A percentile compares a stretch with the other conserved stretches of the same genome.
Evolutionary conservation across 345 rosid genomes (phyloP).

Genomic region (Balakata baccata): DNA sequence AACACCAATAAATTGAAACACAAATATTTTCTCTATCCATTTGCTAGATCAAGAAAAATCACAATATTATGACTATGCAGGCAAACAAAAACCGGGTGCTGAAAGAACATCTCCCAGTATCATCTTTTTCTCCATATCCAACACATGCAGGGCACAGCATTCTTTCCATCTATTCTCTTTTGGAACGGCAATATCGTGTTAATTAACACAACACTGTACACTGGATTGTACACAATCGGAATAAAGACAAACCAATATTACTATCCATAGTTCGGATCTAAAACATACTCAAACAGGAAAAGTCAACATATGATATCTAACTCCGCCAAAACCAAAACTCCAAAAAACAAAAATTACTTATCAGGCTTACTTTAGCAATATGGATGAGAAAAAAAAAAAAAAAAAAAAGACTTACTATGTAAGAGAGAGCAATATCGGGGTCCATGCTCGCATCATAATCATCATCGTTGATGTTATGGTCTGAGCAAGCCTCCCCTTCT

Average conservation of each 20-base stretch:
- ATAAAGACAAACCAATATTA: conserved; percentile 14
- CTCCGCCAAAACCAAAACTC: conserved; percentile 10
- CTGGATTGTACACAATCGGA: conserved; percentile 22
- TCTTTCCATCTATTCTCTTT: not conserved
- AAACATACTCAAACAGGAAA: conserved; percentile 2
- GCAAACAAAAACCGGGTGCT: conserved; percentile 10
- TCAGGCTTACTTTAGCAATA: not conserved
- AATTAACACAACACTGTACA: conserved; percentile 21
- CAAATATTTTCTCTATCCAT: not conserved
- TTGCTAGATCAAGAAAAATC: not conserved
- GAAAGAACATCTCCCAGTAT: conserved; percentile 5
- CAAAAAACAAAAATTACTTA: not conserved
- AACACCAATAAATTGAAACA: conserved; percentile 13
- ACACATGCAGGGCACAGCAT: conserved; percentile 21
- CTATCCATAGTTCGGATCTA: conserved; percentile 22
- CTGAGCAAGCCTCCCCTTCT: conserved; percentile 41
- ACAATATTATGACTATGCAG: conserved; percentile 7
- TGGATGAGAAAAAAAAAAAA: not conserved
- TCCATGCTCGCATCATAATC: conserved; percentile 49
- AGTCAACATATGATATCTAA: conserved; percentile 22
- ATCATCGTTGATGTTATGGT: conserved; percentile 32
- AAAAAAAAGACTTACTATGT: conserved; percentile 54
- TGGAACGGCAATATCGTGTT: not conserved
- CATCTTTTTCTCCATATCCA: not conserved
- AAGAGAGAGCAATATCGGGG: conserved; percentile 74